A percentile compares a stretch with the other conserved stretches of the same genome.
phyloP scores from a whole-genome alignment of 2,329 filamentous ascomycete genomes.

The Fusarium miscanthi region DNA sequence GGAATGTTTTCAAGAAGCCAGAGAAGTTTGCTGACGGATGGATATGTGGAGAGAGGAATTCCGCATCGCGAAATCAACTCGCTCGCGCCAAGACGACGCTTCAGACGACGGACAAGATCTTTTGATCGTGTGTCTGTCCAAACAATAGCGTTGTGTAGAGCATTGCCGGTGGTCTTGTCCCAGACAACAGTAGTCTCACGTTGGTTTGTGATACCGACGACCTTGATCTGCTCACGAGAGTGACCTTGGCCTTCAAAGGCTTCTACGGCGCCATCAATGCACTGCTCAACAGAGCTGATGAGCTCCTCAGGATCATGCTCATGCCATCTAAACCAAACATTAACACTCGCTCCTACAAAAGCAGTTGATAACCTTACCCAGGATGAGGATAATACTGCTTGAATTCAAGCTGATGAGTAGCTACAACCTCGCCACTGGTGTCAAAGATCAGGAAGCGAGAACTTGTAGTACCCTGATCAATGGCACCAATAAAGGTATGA shows the following conservation, averaged over 20 bases:
- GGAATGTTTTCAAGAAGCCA: conserved; percentile 79
- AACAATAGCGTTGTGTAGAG: conserved; percentile 83
- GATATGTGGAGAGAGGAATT: conserved; percentile 83
- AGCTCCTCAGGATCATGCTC: conserved; percentile 85
- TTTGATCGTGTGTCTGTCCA: conserved; percentile 87
- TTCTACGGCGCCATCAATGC: conserved; percentile 79
- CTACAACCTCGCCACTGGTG: conserved; percentile 73
- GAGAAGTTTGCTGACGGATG: conserved; percentile 80
- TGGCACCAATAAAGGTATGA: conserved; percentile 74
- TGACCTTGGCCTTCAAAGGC: conserved; percentile 76
- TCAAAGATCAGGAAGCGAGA: conserved; percentile 84
- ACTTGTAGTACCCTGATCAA: conserved; percentile 84
- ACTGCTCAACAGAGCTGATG: conserved; percentile 76
- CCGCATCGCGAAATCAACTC: conserved; percentile 76
- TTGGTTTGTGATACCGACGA: conserved; percentile 86
- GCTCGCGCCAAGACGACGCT: conserved; percentile 72
- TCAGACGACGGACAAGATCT: conserved; percentile 77
- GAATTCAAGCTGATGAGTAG: conserved; percentile 81
- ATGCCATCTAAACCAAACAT: conserved; percentile 71
- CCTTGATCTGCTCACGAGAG: conserved; percentile 73
- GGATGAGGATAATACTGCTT: conserved; percentile 79
- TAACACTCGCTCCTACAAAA: no score
- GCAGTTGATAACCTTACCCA: conserved; percentile 63
- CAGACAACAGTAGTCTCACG: conserved; percentile 84
- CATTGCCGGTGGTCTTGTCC: conserved; percentile 80